phyloP scores from a whole-genome alignment of 2,329 filamentous ascomycete genomes.

The Diaporthe sp. region DNA sequence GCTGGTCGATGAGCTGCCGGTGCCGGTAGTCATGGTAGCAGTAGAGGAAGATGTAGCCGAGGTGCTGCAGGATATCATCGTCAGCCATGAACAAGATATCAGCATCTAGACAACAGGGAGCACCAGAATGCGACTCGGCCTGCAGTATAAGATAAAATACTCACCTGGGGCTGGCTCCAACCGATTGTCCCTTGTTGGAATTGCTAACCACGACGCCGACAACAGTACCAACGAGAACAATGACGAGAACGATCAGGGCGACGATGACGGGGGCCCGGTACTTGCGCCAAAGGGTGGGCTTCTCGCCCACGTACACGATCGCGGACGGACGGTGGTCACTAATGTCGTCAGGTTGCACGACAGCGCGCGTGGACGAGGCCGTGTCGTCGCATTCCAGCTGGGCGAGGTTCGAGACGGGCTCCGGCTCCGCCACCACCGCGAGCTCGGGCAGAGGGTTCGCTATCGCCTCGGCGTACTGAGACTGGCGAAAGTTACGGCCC shows the following conservation, averaged over 20 bases:
- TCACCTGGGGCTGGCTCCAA: background rate
- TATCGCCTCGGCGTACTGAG: conserved; percentile 29
- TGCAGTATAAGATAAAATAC: background rate
- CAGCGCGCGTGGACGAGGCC: conserved; percentile 1
- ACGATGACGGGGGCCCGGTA: conserved; percentile 20
- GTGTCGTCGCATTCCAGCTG: background rate
- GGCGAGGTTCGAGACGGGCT: conserved; percentile 10
- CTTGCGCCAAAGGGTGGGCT: conserved; percentile 17
- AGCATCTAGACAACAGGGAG: background rate
- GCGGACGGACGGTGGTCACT: conserved; percentile 27
- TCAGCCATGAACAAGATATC: background rate
- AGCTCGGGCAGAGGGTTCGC: conserved; percentile 30
- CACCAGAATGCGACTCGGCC: too few species aligned
- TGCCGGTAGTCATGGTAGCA: background rate
- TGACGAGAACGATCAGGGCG: background rate
- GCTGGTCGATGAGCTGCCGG: conserved; percentile 1
- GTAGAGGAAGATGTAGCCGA: background rate
- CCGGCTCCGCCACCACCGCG: background rate
- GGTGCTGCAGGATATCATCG: background rate
- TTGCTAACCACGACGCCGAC: conserved; percentile 26
- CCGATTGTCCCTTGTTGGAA: background rate
- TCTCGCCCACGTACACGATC: conserved; percentile 27
- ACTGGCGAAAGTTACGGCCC: background rate
- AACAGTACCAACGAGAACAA: conserved; percentile 7
- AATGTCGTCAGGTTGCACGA: conserved; percentile 29